A percentile compares a stretch with the other conserved stretches of the same genome.
Evolutionary conservation across 164 flowering plant species (phyloP).

Genomic region (Chloranthus sessilifolius): DNA sequence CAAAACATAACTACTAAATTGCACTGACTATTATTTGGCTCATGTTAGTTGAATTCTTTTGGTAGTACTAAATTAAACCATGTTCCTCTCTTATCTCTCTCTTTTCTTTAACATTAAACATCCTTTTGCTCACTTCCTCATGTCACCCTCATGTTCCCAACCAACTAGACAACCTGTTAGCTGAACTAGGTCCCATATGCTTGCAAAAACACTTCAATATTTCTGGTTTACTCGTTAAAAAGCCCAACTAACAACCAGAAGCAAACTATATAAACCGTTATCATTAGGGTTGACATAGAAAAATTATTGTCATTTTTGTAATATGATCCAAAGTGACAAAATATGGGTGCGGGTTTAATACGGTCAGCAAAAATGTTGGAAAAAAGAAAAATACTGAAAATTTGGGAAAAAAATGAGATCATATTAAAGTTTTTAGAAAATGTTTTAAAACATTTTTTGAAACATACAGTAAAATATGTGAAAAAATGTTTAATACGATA

Average conservation of each 20-base stretch:
- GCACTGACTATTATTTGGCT: background rate
- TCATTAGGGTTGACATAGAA: background rate
- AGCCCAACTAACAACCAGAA: conserved; percentile 7
- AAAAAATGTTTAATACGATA: no score
- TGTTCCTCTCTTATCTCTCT: conserved; percentile 1
- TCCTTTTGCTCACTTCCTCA: conserved; percentile 10
- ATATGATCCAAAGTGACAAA: background rate
- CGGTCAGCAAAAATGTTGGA: background rate
- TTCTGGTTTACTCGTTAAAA: background rate
- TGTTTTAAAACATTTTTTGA: background rate
- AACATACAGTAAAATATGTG: no score
- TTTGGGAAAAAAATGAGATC: background rate
- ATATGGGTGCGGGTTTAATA: background rate
- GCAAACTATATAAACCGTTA: background rate
- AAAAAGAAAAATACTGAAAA: background rate
- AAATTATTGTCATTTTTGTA: background rate
- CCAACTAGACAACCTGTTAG: conserved; percentile 19
- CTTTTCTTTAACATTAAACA: conserved; percentile 9
- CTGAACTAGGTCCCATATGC: conserved; percentile 13
- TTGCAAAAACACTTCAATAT: background rate
- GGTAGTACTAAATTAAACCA: background rate
- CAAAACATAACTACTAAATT: conserved; percentile 1
- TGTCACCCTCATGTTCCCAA: conserved; percentile 9
- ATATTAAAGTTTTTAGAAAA: background rate
- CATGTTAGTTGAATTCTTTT: background rate